A percentile compares a stretch with the other conserved stretches of the same genome.
Evolutionary conservation across 2,329 filamentous ascomycete species (phyloP).

Genomic region (Didymella pomorum): DNA sequence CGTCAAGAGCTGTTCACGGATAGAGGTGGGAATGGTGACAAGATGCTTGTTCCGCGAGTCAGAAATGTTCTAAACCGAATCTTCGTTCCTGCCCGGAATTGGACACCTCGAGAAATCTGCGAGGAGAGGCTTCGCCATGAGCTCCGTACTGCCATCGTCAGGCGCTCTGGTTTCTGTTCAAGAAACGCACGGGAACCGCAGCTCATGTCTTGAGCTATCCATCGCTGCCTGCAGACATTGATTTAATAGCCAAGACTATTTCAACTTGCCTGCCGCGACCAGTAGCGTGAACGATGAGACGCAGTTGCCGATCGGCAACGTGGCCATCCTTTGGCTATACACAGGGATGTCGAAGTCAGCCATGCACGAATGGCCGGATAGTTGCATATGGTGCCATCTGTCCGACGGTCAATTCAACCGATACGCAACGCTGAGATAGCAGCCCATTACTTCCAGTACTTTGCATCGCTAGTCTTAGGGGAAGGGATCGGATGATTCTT

Average conservation of each 20-base stretch:
- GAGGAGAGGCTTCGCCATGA: conserved; percentile 3
- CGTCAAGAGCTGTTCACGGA: not conserved
- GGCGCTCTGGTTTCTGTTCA: not conserved
- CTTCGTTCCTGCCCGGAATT: not conserved
- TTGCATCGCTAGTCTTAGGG: not conserved
- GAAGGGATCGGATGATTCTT: not conserved
- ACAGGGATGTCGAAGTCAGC: not conserved
- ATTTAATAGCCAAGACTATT: not conserved
- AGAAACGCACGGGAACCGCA: not conserved
- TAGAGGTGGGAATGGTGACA: not conserved
- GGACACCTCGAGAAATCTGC: conserved; percentile 1
- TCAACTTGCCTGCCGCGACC: not conserved
- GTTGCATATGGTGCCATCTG: not conserved
- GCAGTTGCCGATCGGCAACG: not conserved
- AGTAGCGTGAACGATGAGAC: not conserved
- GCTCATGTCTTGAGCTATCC: not conserved
- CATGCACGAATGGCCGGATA: not conserved
- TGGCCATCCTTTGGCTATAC: not conserved
- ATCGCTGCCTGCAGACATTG: not conserved
- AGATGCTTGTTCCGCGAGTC: conserved; percentile 12
- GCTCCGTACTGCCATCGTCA: not conserved
- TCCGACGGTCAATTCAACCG: not conserved
- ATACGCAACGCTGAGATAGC: conserved; percentile 1
- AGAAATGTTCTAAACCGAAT: not conserved
- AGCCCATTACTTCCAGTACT: not conserved